phyloP scores from a whole-genome alignment of 306 rosid species.

The Vigna nakashimae region DNA sequence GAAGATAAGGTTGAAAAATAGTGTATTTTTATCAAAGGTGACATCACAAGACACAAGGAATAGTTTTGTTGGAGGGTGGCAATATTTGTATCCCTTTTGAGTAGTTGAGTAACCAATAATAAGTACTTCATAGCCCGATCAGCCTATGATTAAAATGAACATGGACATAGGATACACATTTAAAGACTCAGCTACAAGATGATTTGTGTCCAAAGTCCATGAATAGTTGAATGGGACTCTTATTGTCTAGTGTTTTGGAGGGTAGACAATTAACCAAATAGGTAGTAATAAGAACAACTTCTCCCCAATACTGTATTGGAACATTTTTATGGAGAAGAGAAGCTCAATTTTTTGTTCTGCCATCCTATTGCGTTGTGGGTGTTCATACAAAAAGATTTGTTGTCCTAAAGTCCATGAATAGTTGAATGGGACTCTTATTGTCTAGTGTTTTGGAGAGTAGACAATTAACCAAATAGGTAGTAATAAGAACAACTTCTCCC shows the following conservation, averaged over 20 bases:
- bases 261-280: neutral
- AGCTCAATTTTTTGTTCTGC: neutral
- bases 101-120: neutral
- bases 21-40: too few relatives aligned
- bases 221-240: neutral
- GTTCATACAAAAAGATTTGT: neutral
- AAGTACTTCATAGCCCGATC: neutral
- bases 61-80: neutral
- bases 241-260: neutral
- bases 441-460: neutral
- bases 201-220: neutral
- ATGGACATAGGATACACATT: neutral
- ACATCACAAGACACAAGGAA: too few relatives aligned
- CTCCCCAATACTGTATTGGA: neutral
- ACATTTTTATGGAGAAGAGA: neutral
- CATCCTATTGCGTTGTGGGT: neutral
- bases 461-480: neutral
- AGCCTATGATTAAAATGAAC: neutral
- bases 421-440: neutral
- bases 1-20: too few relatives aligned
- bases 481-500: neutral
- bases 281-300: neutral
- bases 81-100: neutral
- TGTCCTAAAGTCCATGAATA: neutral
- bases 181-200: neutral